Evolutionary conservation across 2,329 filamentous ascomycete species (phyloP).

Genomic region (Ophiostoma angusticollis): DNA sequence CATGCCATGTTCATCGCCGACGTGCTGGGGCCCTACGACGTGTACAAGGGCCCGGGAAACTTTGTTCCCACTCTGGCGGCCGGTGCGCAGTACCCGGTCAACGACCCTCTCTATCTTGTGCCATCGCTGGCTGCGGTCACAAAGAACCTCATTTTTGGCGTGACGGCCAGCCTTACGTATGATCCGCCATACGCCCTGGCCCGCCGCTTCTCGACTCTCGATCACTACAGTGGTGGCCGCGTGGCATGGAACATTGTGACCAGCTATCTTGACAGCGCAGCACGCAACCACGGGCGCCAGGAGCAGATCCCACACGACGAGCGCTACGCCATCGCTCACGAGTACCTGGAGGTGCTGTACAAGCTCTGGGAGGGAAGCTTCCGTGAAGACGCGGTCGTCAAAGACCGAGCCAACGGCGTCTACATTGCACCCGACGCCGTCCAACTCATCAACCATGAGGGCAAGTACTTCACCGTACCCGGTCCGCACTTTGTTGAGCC

Average conservation of each 20-base stretch:
- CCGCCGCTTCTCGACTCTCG: conserved; percentile 7
- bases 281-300: conserved; percentile 9
- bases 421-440: conserved; percentile 1
- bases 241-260: conserved; percentile 16
- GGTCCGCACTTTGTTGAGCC: conserved; percentile 3
- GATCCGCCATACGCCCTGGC: conserved; percentile 9
- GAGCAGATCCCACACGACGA: conserved; percentile 14
- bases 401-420: not conserved
- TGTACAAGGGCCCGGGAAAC: conserved; percentile 11
- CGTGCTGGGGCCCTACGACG: conserved; percentile 11
- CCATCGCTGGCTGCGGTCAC: conserved; percentile 12
- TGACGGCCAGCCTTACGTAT: conserved; percentile 8
- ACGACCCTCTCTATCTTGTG: conserved; percentile 8
- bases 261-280: conserved; percentile 11
- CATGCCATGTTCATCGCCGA: conserved; percentile 13
- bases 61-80: conserved; percentile 6
- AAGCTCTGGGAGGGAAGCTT: conserved; percentile 12
- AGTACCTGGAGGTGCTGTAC: conserved; percentile 15
- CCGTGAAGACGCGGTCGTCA: conserved; percentile 6
- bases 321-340: conserved; percentile 14
- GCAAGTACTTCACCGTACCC: conserved; percentile 2
- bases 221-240: conserved; percentile 9
- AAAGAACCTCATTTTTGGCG: conserved; percentile 8
- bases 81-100: conserved; percentile 12
- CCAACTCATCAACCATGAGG: conserved; percentile 5